phyloP scores from a whole-genome alignment of 2,329 filamentous ascomycete species.

The Colletotrichum theobromicola region DNA sequence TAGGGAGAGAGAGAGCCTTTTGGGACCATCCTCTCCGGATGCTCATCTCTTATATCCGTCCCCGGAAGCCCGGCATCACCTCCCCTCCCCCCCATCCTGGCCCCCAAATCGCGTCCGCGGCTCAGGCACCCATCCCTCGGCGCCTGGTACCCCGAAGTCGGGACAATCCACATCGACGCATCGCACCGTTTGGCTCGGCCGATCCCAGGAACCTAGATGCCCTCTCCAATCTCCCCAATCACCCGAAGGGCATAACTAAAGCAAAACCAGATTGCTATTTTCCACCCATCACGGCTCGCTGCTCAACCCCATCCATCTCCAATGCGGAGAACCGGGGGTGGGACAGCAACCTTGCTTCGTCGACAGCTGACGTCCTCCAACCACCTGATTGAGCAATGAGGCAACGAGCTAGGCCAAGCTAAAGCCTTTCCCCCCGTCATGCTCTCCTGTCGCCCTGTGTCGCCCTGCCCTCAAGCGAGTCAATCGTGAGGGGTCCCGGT shows the following conservation, averaged over 20 bases:
- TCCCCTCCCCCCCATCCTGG: not conserved
- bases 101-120: not conserved
- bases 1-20: not conserved
- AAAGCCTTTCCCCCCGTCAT: not conserved
- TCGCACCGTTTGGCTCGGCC: not conserved
- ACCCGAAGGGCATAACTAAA: not conserved
- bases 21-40: not conserved
- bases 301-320: not conserved
- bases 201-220: not conserved
- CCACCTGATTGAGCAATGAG: not conserved
- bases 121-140: not conserved
- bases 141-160: not conserved
- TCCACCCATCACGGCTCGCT: slow-evolving; percentile 7
- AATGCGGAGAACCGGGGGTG: not conserved
- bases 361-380: not conserved
- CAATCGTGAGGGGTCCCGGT: not conserved
- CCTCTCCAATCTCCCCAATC: slow-evolving; percentile 2
- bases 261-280: not conserved
- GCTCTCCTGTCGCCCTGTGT: not conserved
- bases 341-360: not conserved
- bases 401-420: not conserved
- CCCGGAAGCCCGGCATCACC: not conserved
- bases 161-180: not conserved
- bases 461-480: not conserved
- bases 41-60: not conserved